Base-by-base conservation (phyloP, 1,139 yeast species). In the Hansenula sp. region DNA sequence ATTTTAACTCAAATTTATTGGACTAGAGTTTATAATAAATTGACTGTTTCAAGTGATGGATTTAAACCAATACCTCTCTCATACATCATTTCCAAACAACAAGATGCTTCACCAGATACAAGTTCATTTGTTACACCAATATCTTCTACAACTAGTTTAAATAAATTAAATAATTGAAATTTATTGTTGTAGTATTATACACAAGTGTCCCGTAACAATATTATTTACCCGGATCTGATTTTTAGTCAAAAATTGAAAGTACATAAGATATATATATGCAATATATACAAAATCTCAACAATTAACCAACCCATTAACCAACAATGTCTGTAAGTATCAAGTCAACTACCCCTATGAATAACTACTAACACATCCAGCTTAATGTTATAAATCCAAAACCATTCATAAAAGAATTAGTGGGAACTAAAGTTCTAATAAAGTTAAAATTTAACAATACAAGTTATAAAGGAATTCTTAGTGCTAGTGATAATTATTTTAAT, bases 401-500 rank as follows among this genome's bases (percentile, higher is more conserved):
- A 25, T 92, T 83, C 53, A 68, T 92, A 41, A 83, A 83, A 47
- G 82, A 84, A 20, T 75, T 92, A 36, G 71, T 84, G 18, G 82
- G 83, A 43, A 73, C 80, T 46, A 69, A 68, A 19, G 89, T 92
- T 14, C 65, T 82, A n/a, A 95, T 92, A n/a, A 77, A 92, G 41
- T 73, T 92, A 47, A 92, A 92, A 62, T 94, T 96, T 85, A 92
- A 89, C 57, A 78, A 77, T 49, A 85, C 96, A n/a, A 95, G 89
- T 59, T 92, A 92, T 64, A 74, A 69, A 45, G 98, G 98, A 1
- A 73, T 62, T n/a, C 71, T 92, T 37, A 65, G 80, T 14, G 81
- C 96, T 1, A 84, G 88, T 24, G 99, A 92, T 60, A 87, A 88
- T 53, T 94, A 92, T 65, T 92, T 94, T 92, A 94, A 92, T 56